Evolutionary conservation across 805 yeast genomes (phyloP), one percentile per base, ranked within the genome.

Genomic region (Candida pseudoglaebosa): DNA sequence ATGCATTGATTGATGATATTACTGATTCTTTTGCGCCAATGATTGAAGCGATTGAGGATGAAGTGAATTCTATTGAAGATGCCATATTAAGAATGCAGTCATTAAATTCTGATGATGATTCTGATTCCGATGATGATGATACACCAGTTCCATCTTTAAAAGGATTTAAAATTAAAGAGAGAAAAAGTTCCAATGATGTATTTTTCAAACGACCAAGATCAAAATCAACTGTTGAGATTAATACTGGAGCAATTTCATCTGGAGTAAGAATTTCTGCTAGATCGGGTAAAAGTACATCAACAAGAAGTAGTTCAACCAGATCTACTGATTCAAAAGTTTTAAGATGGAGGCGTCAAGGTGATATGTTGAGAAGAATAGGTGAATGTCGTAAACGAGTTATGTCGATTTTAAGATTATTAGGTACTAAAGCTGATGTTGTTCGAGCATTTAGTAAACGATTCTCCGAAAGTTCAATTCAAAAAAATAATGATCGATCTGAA

Each of bases 11-110:
- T 50, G 99, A 93, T 66, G 98, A 93, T 58, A 87, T 93, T 46
- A 91, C 97, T 0, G 99, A 93, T 69, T 95, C 95, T 0, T 93
- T 87, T 69, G 98, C 95, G 1, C 99, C 99, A 2, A 79, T 93
- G 83, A 90, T 93, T 45, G 95, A 87, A 42, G 78, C 91, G 34
- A 90, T 93, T 37, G 98, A 93, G 56, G 88, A 82, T 42, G 99
- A 93, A 52, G 98, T 93, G 16, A 88, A 89, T 56, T 75, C 79
- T n/a, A 93, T 93, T 45, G 99, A 93, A 54, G 96, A 91, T 53
- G 84, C 90, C 2, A 91, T 93, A 37, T 67, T 93, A 50, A 73
- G 75, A 40, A 83, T 93, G 91, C 95, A 91, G 57, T 82, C 89
- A 15, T 81, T 83, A 1, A 76, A 68, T 24, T 62, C 71, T 2